Evolutionary conservation across 148 eudicot genomes (phyloP).

Genomic region (Heliamphora exappendiculata): DNA sequence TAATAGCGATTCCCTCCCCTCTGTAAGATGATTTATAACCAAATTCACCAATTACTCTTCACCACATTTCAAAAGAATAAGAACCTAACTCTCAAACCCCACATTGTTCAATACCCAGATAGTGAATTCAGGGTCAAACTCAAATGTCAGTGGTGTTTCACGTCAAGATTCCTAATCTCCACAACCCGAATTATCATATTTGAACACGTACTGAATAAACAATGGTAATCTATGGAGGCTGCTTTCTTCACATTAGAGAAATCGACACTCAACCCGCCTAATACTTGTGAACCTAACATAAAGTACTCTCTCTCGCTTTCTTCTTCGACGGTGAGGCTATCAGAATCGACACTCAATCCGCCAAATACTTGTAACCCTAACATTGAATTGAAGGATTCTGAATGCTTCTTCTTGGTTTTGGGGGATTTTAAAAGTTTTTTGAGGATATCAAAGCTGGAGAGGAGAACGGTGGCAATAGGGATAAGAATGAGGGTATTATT

Average conservation of each 20-base stretch:
- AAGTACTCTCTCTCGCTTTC: constrained; percentile 31
- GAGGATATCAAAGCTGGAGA: constrained; percentile 28
- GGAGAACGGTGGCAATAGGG: no score
- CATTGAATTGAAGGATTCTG: constrained; percentile 39
- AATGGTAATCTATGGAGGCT: constrained; percentile 38
- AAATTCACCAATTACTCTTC: no score
- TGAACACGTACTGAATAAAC: constrained; percentile 16
- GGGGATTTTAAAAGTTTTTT: constrained; percentile 40
- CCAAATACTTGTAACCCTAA: no score
- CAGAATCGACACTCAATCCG: no score
- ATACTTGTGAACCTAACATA: constrained; percentile 32
- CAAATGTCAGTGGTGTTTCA: no score
- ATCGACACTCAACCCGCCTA: constrained; percentile 23
- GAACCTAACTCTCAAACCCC: no score
- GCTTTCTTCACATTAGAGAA: constrained; percentile 47
- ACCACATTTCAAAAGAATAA: no score
- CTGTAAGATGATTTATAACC: no score
- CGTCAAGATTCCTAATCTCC: constrained; percentile 23
- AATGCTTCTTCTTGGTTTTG: constrained; percentile 44
- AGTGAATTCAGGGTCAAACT: no score
- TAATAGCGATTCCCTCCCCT: no score
- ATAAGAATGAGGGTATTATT: no score
- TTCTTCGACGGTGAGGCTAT: constrained; percentile 15
- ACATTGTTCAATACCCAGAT: no score
- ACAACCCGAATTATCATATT: constrained; percentile 19